These are phyloP conservation scores for Colletotrichum lindemuthianum DNA, from an alignment of 2,329 filamentous ascomycete genomes.

Conservation along the genomic window DNA sequence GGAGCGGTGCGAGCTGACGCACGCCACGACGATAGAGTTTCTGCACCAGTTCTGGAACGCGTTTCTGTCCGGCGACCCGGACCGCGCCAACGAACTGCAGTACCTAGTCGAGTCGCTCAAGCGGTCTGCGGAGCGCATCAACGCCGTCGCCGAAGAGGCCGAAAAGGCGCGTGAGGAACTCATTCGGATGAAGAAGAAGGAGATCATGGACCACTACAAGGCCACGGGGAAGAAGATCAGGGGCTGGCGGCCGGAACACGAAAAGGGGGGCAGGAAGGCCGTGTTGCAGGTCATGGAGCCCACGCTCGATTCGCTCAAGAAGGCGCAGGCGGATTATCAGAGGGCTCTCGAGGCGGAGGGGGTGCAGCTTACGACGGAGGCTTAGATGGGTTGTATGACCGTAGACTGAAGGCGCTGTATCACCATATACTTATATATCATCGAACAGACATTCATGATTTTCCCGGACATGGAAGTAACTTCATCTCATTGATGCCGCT, in stretches of 20 bases:
- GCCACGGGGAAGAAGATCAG: slow-evolving; percentile 78
- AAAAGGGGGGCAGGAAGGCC: slow-evolving; percentile 79
- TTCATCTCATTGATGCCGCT: neutral
- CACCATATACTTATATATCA: no score
- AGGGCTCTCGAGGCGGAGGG: slow-evolving; percentile 75
- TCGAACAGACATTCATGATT: no score
- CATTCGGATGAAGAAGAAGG: slow-evolving; percentile 73
- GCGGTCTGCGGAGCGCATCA: slow-evolving; percentile 80
- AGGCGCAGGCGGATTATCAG: slow-evolving; percentile 77
- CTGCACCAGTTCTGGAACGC: slow-evolving; percentile 97
- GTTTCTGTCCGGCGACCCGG: slow-evolving; percentile 87
- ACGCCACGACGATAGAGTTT: slow-evolving; percentile 94
- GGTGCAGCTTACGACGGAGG: slow-evolving; percentile 58
- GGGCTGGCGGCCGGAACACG: slow-evolving; percentile 69
- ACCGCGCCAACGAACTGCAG: slow-evolving; percentile 81
- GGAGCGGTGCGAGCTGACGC: slow-evolving; percentile 73
- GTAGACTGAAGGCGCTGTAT: neutral
- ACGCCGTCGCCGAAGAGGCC: slow-evolving; percentile 81
- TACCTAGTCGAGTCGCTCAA: slow-evolving; percentile 85
- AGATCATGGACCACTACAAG: slow-evolving; percentile 76
- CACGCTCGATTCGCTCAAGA: slow-evolving; percentile 74
- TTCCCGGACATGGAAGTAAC: neutral
- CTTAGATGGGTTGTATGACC: slow-evolving; percentile 32
- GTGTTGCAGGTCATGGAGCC: slow-evolving; percentile 82
- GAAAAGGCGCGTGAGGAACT: slow-evolving; percentile 77